These are phyloP conservation scores for Actinomucor elegans DNA, from an alignment of 371 early-diverging fungal genomes.

Conservation along the genomic window DNA sequence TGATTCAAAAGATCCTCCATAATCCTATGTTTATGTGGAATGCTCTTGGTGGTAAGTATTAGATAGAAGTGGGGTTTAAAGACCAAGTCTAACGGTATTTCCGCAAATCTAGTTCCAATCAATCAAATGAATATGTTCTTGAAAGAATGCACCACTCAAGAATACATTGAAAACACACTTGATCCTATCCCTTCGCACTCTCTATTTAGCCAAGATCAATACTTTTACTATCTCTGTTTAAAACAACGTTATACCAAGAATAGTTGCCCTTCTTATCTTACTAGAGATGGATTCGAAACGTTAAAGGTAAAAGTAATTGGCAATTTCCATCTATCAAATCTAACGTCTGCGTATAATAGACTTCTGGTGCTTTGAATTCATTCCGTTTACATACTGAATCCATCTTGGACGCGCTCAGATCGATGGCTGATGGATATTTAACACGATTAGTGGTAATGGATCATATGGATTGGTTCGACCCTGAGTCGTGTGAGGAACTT, in stretches of 20 bases:
- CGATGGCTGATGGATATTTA: slow-evolving; percentile 62
- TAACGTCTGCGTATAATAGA: slow-evolving; percentile 8
- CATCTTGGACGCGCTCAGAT: slow-evolving; percentile 64
- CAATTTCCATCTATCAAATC: not conserved
- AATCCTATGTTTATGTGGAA: slow-evolving; percentile 87
- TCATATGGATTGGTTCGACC: slow-evolving; percentile 87
- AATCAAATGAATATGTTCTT: slow-evolving; percentile 88
- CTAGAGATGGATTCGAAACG: slow-evolving; percentile 62
- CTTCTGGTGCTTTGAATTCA: slow-evolving; percentile 51
- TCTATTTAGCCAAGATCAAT: slow-evolving; percentile 69
- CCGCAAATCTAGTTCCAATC: slow-evolving; percentile 61
- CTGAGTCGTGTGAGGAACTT: slow-evolving; percentile 50
- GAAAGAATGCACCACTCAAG: slow-evolving; percentile 74
- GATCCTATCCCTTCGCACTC: slow-evolving; percentile 74
- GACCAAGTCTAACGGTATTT: not conserved
- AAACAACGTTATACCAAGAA: slow-evolving; percentile 66
- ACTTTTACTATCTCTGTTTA: slow-evolving; percentile 82
- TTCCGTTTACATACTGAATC: slow-evolving; percentile 81
- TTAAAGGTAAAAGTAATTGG: slow-evolving; percentile 47
- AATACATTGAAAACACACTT: slow-evolving; percentile 80
- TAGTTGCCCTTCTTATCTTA: slow-evolving; percentile 76
- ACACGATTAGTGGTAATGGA: slow-evolving; percentile 84
- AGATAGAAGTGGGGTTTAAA: no score
- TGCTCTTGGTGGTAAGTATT: slow-evolving; percentile 65
- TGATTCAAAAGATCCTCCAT: slow-evolving; percentile 65